Evolutionary conservation across 306 rosid genomes (phyloP), one percentile per base, ranked within the genome.

Genomic region (Leucaena leucocephala): DNA sequence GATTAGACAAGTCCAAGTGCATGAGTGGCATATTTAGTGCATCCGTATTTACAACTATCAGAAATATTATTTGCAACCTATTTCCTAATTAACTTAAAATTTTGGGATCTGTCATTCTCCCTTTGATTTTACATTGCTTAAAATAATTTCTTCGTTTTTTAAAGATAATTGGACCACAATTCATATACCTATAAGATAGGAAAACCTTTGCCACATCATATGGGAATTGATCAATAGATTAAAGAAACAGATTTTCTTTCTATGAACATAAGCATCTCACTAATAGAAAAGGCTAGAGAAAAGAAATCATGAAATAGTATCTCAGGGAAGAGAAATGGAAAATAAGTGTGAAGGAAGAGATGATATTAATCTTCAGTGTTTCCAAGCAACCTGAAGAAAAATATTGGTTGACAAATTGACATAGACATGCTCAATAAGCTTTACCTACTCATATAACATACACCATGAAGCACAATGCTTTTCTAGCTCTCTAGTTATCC

Each of bases 391-490:
- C 79, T 72, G 83, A 77, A 62, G 83, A 74, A 78, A 74, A 80
- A 82, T 62, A 54, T 82, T 58, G 72, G 82, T 73, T 78, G 76
- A 74, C 82, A 73, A 67, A 66, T 73, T 73, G 52, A 78, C 71
- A 54, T 16, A 9, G 58, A 55, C 59, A 73, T 71, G 77, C 77
- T 46, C 74, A 72, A 63, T 78, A 19, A 74, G 86, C 79, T 83
- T 72, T 46, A 59, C 64, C 57, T 48, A 81, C 88, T 83, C 79
- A 78, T 80, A 80, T 81, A 79, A 81, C 86, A 76, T 57, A 88
- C 66, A 58, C n/a, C 81, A 87, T 48, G 81, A 80, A 78, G 88
- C 80, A 90, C 52, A 80, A 80, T 79, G 84, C 66, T 72, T 64
- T 76, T 75, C 70, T 76, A 33, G 45, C 86, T 71, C 78, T 75